Percentiles rank a stretch among this genome's conserved stretches.
Conservation (phyloP, 2,329 filamentous ascomycete genomes). For the Neonectria coccinea region DNA sequence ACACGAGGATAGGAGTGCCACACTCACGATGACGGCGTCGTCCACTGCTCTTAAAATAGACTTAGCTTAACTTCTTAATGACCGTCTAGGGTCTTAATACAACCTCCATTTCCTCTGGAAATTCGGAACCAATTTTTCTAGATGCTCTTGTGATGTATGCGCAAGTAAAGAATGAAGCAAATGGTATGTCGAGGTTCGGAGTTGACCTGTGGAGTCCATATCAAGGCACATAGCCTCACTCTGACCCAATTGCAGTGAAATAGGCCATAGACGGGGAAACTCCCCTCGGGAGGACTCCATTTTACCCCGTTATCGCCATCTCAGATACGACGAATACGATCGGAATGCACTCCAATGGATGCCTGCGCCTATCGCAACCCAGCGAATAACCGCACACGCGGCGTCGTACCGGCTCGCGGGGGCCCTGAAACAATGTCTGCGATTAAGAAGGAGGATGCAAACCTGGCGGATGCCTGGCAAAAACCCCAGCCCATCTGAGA, state of each 20-base stretch:
- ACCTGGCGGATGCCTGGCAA: not conserved
- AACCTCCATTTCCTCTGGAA: not conserved
- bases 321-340: not conserved
- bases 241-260: no score
- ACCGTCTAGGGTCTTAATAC: not conserved
- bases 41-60: slow-evolving; percentile 45
- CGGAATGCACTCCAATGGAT: not conserved
- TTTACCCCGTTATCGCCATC: not conserved
- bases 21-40: slow-evolving; percentile 57
- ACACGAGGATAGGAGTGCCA: slow-evolving; percentile 64
- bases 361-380: not conserved
- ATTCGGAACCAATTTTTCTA: not conserved
- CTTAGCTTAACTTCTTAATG: not conserved
- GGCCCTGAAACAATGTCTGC: not conserved
- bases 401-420: not conserved
- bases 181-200: not conserved
- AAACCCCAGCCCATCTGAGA: not conserved
- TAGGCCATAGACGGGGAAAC: no score
- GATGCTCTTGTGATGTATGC: not conserved
- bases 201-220: not conserved
- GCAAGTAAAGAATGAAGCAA: not conserved
- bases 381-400: not conserved
- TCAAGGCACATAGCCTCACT: no score
- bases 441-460: not conserved
- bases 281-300: not conserved